Evolutionary conservation across 2,329 filamentous ascomycete genomes (phyloP).

Genomic region (Orbilia ellipsospora): DNA sequence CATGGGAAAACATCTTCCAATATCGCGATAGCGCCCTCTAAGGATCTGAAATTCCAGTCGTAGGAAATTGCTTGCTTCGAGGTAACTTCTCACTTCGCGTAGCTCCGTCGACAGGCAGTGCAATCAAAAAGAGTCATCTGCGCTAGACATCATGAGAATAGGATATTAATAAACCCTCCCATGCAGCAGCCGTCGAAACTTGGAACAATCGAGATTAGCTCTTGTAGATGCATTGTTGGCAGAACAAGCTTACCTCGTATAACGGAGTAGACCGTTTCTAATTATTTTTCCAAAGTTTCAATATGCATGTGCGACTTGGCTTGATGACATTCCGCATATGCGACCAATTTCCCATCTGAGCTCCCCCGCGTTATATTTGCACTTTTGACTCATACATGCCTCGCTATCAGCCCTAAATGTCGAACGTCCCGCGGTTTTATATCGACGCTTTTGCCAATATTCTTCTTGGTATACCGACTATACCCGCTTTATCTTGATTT

Average conservation of each 20-base stretch:
- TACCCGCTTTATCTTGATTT: constrained; percentile 12
- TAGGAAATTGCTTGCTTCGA: constrained; percentile 2
- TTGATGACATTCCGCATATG: neutral
- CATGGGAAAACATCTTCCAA: constrained; percentile 1
- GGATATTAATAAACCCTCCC: too few species aligned
- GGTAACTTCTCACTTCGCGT: constrained; percentile 9
- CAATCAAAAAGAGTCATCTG: neutral
- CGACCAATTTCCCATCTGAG: constrained; percentile 9
- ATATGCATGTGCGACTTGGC: neutral
- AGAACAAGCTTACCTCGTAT: too few species aligned
- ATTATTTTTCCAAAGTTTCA: too few species aligned
- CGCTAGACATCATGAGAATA: neutral
- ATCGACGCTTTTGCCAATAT: neutral
- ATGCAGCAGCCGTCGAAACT: neutral
- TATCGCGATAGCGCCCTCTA: constrained; percentile 4
- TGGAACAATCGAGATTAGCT: too few species aligned
- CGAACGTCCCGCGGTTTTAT: neutral
- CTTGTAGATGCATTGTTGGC: too few species aligned
- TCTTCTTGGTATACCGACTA: neutral
- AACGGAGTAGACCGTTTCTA: too few species aligned
- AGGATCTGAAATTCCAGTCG: neutral
- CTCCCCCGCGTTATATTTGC: constrained; percentile 8
- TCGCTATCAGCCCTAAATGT: constrained; percentile 15
- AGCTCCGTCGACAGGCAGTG: neutral
- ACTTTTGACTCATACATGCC: constrained; percentile 29